phyloP scores from a whole-genome alignment of 2,329 filamentous ascomycete species.

The Camptophora hylomeconis region DNA sequence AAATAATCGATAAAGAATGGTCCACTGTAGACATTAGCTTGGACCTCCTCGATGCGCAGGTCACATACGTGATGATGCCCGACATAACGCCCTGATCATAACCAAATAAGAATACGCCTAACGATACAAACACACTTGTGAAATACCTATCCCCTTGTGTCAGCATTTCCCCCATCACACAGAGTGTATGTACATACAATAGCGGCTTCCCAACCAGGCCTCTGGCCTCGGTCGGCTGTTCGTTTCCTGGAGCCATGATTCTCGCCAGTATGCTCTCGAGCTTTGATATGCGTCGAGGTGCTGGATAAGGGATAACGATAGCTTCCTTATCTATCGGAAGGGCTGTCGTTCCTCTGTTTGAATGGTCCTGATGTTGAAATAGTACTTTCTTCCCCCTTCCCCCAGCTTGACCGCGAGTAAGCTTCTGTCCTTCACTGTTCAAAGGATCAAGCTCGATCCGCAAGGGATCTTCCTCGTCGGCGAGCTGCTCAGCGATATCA shows the following conservation, averaged over 20 bases:
- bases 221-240: constrained; percentile 57
- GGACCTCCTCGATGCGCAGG: not conserved
- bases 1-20: constrained; percentile 86
- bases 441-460: constrained; percentile 49
- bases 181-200: constrained; percentile 46
- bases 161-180: constrained; percentile 8
- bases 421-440: constrained; percentile 26
- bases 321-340: constrained; percentile 51
- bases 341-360: constrained; percentile 31
- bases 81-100: constrained; percentile 56
- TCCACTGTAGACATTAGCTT: constrained; percentile 43
- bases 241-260: constrained; percentile 73
- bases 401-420: constrained; percentile 18
- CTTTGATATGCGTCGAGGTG: constrained; percentile 48
- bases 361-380: constrained; percentile 16
- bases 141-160: constrained; percentile 55
- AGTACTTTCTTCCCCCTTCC: constrained; percentile 17
- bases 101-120: constrained; percentile 53
- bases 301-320: constrained; percentile 65
- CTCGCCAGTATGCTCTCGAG: constrained; percentile 59
- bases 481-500: constrained; percentile 84
- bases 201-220: constrained; percentile 93
- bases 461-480: constrained; percentile 69
- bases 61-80: constrained; percentile 52
- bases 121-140: constrained; percentile 63